phyloP scores from a whole-genome alignment of 768 basidiomycete species.

The Boletales sp. region DNA sequence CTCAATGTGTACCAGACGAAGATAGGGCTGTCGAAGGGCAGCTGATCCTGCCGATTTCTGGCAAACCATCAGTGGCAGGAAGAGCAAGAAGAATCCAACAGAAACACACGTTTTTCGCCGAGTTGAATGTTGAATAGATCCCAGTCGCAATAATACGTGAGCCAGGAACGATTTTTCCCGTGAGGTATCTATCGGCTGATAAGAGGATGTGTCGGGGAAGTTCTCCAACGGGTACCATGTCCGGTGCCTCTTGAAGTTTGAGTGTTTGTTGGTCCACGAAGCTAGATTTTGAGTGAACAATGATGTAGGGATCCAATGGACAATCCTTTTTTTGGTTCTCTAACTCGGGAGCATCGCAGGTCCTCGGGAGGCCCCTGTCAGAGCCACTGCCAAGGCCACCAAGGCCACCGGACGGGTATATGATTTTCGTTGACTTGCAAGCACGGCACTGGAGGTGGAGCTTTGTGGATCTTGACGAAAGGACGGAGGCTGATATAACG shows the following conservation, averaged over 20 bases:
- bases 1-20: conserved; percentile 90
- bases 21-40: conserved; percentile 90
- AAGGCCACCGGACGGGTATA: conserved; percentile 74
- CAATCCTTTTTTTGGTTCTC: conserved; percentile 93
- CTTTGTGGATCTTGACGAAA: conserved; percentile 90
- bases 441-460: conserved; percentile 91
- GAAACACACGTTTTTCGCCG: conserved; percentile 70
- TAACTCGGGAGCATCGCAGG: conserved; percentile 76
- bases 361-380: conserved; percentile 80
- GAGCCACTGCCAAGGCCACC: conserved; percentile 87
- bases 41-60: conserved; percentile 82
- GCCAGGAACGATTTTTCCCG: conserved; percentile 92
- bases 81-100: not conserved
- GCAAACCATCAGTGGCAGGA: not conserved
- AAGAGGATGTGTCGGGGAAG: conserved; percentile 93
- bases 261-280: conserved; percentile 96
- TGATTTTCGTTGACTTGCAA: conserved; percentile 75
- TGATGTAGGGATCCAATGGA: conserved; percentile 92
- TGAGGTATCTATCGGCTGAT: conserved; percentile 86
- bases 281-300: conserved; percentile 88
- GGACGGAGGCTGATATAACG: conserved; percentile 93
- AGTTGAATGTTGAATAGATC: conserved; percentile 94
- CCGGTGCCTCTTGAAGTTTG: conserved; percentile 97
- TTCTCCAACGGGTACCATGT: conserved; percentile 99
- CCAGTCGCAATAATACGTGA: conserved; percentile 95